These are phyloP conservation scores for Phaeosphaeriaceae sp. DNA, from an alignment of 2,329 filamentous ascomycete species.

Conservation along the genomic window DNA sequence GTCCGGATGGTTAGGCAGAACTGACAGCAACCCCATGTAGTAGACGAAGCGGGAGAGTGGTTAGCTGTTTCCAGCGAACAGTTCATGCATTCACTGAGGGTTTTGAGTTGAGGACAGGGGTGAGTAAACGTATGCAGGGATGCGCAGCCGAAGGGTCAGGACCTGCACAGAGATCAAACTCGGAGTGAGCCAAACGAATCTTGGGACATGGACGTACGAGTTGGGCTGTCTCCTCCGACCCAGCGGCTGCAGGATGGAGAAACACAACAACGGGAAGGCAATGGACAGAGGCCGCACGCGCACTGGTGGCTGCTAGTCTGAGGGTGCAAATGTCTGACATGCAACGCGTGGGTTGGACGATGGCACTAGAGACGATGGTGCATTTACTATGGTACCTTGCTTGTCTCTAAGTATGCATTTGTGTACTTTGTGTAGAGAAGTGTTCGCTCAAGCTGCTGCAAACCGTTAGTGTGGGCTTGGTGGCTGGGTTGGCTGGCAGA, in stretches of 20 bases:
- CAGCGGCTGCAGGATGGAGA: neutral
- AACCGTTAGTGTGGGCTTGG: neutral
- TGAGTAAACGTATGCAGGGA: conserved; percentile 12
- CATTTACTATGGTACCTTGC: too few species aligned
- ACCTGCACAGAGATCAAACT: conserved; percentile 24
- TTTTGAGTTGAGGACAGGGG: conserved; percentile 19
- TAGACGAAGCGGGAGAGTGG: conserved; percentile 8
- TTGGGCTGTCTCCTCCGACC: conserved; percentile 5
- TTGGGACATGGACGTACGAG: conserved; percentile 4
- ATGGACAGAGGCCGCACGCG: conserved; percentile 20
- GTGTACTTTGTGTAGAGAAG: too few species aligned
- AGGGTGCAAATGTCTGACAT: neutral
- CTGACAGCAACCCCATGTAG: conserved; percentile 3
- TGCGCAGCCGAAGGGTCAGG: conserved; percentile 28
- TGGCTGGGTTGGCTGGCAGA: neutral
- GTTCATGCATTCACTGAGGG: conserved; percentile 26
- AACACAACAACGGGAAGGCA: conserved; percentile 13
- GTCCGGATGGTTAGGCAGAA: conserved; percentile 4
- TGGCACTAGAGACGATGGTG: too few species aligned
- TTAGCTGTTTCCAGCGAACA: conserved; percentile 21
- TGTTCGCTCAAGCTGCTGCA: neutral
- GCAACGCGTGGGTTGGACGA: too few species aligned
- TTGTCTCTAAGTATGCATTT: too few species aligned
- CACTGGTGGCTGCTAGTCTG: conserved; percentile 12
- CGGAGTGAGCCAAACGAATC: conserved; percentile 11